phyloP scores from a whole-genome alignment of 2,329 filamentous ascomycete species.

The Alternaria solani region DNA sequence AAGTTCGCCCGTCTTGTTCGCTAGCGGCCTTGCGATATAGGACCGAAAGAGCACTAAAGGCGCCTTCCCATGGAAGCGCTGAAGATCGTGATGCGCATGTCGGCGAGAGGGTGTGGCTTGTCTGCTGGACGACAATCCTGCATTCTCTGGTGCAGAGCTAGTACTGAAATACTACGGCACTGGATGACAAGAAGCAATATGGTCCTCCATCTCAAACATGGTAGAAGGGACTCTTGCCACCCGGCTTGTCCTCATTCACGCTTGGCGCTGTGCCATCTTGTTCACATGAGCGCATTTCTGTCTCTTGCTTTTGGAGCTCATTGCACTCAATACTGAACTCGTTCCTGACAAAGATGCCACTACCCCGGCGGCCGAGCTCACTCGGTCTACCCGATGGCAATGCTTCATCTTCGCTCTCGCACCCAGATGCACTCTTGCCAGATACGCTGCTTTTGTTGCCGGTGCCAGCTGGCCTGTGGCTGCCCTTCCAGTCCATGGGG shows the following conservation, averaged over 20 bases:
- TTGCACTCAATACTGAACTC: constrained; percentile 30
- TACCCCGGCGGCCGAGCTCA: constrained; percentile 17
- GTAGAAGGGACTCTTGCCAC: constrained; percentile 23
- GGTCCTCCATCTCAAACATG: constrained; percentile 18
- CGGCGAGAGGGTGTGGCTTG: background rate
- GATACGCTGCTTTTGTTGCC: constrained; percentile 17
- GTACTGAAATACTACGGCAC: background rate
- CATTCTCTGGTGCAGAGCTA: background rate
- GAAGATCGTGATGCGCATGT: background rate
- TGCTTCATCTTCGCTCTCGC: constrained; percentile 29
- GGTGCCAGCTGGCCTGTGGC: constrained; percentile 8
- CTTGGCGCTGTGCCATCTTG: constrained; percentile 17
- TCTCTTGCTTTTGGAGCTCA: constrained; percentile 14
- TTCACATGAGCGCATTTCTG: constrained; percentile 9
- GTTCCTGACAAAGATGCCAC: constrained; percentile 30
- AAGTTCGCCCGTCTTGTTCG: background rate
- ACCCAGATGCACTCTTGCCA: constrained; percentile 16
- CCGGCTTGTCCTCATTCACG: constrained; percentile 20
- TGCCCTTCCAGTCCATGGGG: constrained; percentile 22
- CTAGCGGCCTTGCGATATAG: constrained; percentile 2
- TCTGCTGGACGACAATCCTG: background rate
- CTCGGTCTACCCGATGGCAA: background rate
- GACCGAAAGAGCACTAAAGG: constrained; percentile 1
- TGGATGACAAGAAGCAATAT: background rate
- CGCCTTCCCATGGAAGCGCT: background rate